Conservation (phyloP, 495 filamentous ascomycete species). For the Lichina pygmaea region DNA sequence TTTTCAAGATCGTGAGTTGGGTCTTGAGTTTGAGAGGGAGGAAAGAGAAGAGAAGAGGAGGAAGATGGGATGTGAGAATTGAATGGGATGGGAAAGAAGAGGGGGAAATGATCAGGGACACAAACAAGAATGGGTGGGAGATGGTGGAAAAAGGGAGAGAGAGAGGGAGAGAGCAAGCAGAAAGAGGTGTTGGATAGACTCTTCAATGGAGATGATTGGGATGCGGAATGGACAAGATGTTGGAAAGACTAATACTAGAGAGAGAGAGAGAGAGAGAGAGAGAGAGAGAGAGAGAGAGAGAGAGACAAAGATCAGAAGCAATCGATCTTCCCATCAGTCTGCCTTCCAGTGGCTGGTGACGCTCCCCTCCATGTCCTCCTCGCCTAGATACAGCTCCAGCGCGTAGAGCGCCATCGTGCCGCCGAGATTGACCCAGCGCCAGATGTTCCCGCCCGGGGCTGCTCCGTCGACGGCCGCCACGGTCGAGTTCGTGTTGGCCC, state of each 20-base stretch:
- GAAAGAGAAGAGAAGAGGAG: no score
- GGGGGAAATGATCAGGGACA: no score
- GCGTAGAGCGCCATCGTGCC: constrained; percentile 74
- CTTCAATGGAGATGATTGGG: no score
- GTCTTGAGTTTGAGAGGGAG: no score
- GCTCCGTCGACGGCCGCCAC: constrained; percentile 24
- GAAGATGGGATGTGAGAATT: no score
- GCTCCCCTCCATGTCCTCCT: constrained; percentile 41
- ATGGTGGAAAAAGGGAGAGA: not conserved
- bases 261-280: not conserved
- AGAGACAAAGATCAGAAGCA: no score
- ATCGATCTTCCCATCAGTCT: constrained; percentile 26
- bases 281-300: not conserved
- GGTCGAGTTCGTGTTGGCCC: constrained; percentile 22
- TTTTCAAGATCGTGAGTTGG: no score
- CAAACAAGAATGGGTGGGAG: no score
- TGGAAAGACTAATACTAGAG: not conserved
- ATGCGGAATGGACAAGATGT: no score
- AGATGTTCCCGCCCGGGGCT: constrained; percentile 56
- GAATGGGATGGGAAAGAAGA: no score
- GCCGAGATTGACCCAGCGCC: constrained; percentile 79
- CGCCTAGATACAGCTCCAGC: constrained; percentile 61
- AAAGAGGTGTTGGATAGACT: not conserved
- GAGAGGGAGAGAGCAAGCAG: not conserved
- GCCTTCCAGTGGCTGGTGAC: constrained; percentile 72